Percentiles rank a stretch among this genome's conserved stretches.
Evolutionary conservation across 345 rosid genomes (phyloP).

Genomic region (Crucihimalaya himalaica): DNA sequence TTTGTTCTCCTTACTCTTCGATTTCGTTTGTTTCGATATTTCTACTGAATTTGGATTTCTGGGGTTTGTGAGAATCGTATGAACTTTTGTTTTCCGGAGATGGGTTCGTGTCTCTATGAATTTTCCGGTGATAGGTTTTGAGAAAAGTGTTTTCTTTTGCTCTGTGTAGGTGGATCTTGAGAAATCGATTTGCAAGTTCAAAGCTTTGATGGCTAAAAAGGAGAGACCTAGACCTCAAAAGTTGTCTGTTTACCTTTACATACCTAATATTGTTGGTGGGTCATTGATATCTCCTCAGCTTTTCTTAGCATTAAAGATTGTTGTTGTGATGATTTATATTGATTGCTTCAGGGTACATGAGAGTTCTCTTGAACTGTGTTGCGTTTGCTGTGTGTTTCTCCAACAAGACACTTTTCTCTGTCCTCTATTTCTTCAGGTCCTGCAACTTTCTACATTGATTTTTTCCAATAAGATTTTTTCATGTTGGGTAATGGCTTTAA

Average conservation of each 20-base stretch:
- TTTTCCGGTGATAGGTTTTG: slow-evolving; percentile 24
- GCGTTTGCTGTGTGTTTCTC: slow-evolving; percentile 88
- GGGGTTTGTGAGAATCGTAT: background rate
- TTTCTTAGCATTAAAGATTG: background rate
- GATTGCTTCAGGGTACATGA: slow-evolving; percentile 61
- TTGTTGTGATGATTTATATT: slow-evolving; percentile 1
- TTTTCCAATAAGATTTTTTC: background rate
- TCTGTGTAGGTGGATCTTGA: slow-evolving; percentile 33
- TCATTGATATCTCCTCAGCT: slow-evolving; percentile 17
- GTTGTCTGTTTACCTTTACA: slow-evolving; percentile 78
- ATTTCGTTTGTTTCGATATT: background rate
- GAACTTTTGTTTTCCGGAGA: background rate
- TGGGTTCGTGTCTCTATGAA: slow-evolving; percentile 17
- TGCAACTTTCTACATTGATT: background rate
- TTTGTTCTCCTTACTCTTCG: background rate
- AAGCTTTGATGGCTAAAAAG: slow-evolving; percentile 62
- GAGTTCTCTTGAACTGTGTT: slow-evolving; percentile 79
- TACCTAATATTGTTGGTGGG: slow-evolving; percentile 93
- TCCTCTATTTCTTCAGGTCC: slow-evolving; percentile 84
- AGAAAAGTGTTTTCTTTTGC: background rate
- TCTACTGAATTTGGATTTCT: background rate
- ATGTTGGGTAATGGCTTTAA: slow-evolving; percentile 1
- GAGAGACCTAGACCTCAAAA: slow-evolving; percentile 56
- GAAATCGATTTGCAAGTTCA: background rate
- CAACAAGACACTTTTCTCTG: slow-evolving; percentile 73